Base-by-base conservation (phyloP, 2,329 filamentous ascomycete genomes). In the Lasiodiplodia sp. region DNA sequence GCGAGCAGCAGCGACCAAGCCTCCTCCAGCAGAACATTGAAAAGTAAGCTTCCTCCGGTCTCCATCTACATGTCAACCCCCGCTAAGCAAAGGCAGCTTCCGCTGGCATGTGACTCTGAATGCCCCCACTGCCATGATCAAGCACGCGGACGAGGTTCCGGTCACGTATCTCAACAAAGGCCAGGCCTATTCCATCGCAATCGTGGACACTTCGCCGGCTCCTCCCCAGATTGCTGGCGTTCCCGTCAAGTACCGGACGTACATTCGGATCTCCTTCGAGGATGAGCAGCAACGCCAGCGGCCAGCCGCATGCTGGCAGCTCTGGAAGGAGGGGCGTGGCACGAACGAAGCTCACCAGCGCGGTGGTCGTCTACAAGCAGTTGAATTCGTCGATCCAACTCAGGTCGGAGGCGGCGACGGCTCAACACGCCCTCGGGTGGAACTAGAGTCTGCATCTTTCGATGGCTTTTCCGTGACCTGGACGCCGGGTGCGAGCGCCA, bases 141-240 rank as follows among this genome's bases (percentile, higher is more conserved):
- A 92, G 78, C 90, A 94, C 70, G 82, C 89, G 1, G 92, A 96
- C 70, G 95, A 98, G 78, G 96, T 98, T 28, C 96, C 96, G 0
- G 89, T 98, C n/a, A 97, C 95, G 0, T 99, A 99, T 77, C 87
- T 99, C 21, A 99, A 99, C 83, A 98, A 98, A 80, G 94, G 95
- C 28, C 95, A 98, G 78, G 93, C 94, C 18, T 99, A 99, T 78
- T 92, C 92, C 0, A 84, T 99, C 21, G 92, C 92, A 2, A 87
- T 99, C 34, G 84, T 92, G 57, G 96, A 99, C 76, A 96, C 92
- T 0, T 84, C 85, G 6, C 87, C 91, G 1, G 83, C 86, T 1
- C 81, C 90, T 38, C 34, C 74, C 4, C 65, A 49, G 21, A 85
- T 88, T 2, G 82, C 87, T 40, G 78, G 83, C 0, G 86, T 86